phyloP scores from a whole-genome alignment of 441 rosid genomes.

The Corymbia citriodora region DNA sequence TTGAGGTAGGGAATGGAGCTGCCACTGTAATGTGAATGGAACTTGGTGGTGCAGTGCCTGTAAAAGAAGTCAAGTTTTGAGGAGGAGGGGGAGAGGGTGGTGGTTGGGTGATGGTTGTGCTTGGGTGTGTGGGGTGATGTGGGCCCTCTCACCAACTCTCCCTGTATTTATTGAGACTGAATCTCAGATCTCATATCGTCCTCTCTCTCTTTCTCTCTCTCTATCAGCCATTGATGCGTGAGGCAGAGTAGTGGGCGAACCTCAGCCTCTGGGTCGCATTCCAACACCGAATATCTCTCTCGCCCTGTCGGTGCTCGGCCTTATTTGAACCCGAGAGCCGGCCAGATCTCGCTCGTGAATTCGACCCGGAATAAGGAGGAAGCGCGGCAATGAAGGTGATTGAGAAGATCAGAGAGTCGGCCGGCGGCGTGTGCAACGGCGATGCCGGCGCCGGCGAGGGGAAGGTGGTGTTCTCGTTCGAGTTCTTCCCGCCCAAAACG shows the following conservation, averaged over 20 bases:
- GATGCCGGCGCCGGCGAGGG: slow-evolving; percentile 11
- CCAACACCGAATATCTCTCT: not conserved
- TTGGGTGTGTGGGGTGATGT: not conserved
- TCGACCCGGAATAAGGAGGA: not conserved
- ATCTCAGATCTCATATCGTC: not conserved
- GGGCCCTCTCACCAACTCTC: not conserved
- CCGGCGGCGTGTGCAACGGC: not conserved
- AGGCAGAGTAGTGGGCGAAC: not conserved
- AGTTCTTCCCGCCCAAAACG: slow-evolving; percentile 96
- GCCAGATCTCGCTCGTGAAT: not conserved
- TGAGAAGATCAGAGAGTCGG: slow-evolving; percentile 53
- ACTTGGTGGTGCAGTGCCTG: not conserved
- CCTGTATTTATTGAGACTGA: not conserved
- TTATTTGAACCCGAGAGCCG: no score
- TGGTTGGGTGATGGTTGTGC: not conserved
- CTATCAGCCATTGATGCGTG: not conserved
- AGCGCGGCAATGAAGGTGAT: slow-evolving; percentile 66
- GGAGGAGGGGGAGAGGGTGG: not conserved
- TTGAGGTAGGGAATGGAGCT: not conserved
- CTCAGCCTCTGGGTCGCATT: not conserved
- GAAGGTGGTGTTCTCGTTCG: slow-evolving; percentile 82
- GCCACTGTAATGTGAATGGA: not conserved
- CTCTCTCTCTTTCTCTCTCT: not conserved
- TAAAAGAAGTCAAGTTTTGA: not conserved
- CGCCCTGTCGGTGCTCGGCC: not conserved